A percentile compares a stretch with the other conserved stretches of the same genome.
Conservation (phyloP, 768 basidiomycete species). For the Tulasnella sp. region DNA sequence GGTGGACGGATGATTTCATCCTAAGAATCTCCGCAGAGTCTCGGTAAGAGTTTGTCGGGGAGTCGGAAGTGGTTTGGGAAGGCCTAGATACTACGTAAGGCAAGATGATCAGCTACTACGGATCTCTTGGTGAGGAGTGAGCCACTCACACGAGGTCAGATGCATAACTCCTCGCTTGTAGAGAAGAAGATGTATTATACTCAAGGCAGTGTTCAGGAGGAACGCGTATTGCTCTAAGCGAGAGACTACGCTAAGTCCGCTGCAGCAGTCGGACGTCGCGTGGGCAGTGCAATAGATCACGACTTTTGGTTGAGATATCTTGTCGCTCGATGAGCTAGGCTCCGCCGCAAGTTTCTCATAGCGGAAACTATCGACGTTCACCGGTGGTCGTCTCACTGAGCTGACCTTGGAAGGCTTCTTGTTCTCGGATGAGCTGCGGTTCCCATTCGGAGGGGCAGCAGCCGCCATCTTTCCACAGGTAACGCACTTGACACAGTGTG, state of each 20-base stretch:
- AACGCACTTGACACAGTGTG: slow-evolving; percentile 81
- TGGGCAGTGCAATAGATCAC: slow-evolving; percentile 76
- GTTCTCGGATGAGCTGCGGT: slow-evolving; percentile 29
- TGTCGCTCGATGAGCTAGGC: slow-evolving; percentile 22
- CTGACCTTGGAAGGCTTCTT: slow-evolving; percentile 51
- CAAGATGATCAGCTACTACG: background rate
- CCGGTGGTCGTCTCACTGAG: slow-evolving; percentile 67
- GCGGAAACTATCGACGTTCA: slow-evolving; percentile 72
- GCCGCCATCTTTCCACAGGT: slow-evolving; percentile 75
- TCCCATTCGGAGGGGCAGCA: slow-evolving; percentile 48
- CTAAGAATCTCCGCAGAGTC: slow-evolving; percentile 88
- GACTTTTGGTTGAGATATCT: slow-evolving; percentile 22
- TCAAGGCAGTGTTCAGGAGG: slow-evolving; percentile 88
- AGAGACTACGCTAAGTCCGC: slow-evolving; percentile 87
- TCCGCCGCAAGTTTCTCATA: slow-evolving; percentile 44
- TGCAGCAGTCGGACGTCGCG: slow-evolving; percentile 57
- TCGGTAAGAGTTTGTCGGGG: slow-evolving; percentile 64
- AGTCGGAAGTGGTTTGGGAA: background rate
- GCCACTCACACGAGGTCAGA: slow-evolving; percentile 63
- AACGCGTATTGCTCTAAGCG: slow-evolving; percentile 97
- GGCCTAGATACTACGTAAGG: background rate
- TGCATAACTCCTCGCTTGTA: slow-evolving; percentile 88
- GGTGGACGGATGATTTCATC: slow-evolving; percentile 80
- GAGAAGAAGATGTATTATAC: slow-evolving; percentile 79
- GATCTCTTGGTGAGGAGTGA: slow-evolving; percentile 24